Evolutionary conservation across 495 filamentous ascomycete species (phyloP).

Genomic region (Neurospora sp.): DNA sequence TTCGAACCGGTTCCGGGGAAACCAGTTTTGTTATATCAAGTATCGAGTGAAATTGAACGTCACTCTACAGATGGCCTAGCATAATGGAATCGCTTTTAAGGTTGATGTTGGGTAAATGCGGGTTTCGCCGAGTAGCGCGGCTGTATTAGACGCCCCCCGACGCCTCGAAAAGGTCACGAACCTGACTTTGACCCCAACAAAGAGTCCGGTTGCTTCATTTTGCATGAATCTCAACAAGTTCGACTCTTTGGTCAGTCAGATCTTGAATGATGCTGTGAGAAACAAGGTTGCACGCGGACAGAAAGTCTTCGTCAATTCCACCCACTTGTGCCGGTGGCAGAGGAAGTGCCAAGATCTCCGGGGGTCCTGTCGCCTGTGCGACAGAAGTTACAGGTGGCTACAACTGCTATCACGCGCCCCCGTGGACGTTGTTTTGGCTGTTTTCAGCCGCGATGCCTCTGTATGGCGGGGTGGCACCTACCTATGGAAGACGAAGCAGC

Average conservation of each 20-base stretch:
- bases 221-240: not conserved
- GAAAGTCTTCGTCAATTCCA: not conserved
- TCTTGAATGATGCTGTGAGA: not conserved
- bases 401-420: not conserved
- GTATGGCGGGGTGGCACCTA: not conserved
- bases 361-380: not conserved
- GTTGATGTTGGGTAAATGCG: not conserved
- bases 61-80: not conserved
- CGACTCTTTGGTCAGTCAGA: not conserved
- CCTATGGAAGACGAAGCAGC: not conserved
- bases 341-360: not conserved
- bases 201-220: not conserved
- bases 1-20: not conserved
- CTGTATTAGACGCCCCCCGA: not conserved
- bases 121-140: not conserved
- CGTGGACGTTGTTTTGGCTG: not conserved
- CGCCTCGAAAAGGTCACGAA: not conserved
- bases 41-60: not conserved
- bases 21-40: not conserved
- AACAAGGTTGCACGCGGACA: not conserved
- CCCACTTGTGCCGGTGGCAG: not conserved
- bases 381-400: not conserved
- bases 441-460: not conserved
- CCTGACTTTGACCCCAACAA: not conserved
- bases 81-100: not conserved